Percentiles rank a stretch among this genome's conserved stretches.
phyloP scores from a whole-genome alignment of 2,329 filamentous ascomycete species.

The Trichoderma sp. region DNA sequence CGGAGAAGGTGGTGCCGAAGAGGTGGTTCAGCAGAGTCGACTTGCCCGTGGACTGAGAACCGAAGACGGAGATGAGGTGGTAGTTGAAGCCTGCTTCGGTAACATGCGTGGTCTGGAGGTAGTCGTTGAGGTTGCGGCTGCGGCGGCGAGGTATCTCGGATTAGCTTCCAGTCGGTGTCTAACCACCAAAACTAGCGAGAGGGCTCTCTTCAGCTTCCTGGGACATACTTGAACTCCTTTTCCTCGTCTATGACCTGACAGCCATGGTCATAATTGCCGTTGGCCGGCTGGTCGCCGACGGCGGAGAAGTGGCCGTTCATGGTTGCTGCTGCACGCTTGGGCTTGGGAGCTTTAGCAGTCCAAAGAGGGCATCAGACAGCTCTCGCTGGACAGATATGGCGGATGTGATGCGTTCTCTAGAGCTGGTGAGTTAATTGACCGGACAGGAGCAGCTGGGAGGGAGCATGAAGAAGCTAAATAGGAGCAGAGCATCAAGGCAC shows the following conservation, averaged over 20 bases:
- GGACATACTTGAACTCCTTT: slow-evolving; percentile 90
- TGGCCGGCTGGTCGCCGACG: slow-evolving; percentile 66
- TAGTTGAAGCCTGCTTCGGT: slow-evolving; percentile 96
- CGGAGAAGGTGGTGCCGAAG: slow-evolving; percentile 93
- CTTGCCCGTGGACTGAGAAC: slow-evolving; percentile 97
- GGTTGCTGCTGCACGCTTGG: slow-evolving; percentile 34
- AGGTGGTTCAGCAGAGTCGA: slow-evolving; percentile 95
- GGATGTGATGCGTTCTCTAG: slow-evolving; percentile 1
- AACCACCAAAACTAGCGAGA: neutral
- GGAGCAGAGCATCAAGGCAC: slow-evolving; percentile 11
- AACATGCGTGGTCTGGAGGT: slow-evolving; percentile 77
- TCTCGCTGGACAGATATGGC: neutral
- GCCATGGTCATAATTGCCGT: slow-evolving; percentile 81
- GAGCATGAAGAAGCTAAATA: slow-evolving; percentile 13
- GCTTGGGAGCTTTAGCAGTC: slow-evolving; percentile 14
- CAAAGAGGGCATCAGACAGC: slow-evolving; percentile 25
- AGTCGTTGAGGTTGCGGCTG: slow-evolving; percentile 77
- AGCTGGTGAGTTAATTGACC: slow-evolving; percentile 1
- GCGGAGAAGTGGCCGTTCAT: slow-evolving; percentile 84
- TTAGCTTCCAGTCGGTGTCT: slow-evolving; percentile 7
- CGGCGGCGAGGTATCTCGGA: slow-evolving; percentile 28
- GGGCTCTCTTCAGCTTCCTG: neutral
- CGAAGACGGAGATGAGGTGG: slow-evolving; percentile 98
- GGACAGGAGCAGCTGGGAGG: neutral
- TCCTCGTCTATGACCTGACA: slow-evolving; percentile 92